Evolutionary conservation across 2,329 filamentous ascomycete genomes (phyloP).

Genomic region (Cadophora luteo-olivacea): DNA sequence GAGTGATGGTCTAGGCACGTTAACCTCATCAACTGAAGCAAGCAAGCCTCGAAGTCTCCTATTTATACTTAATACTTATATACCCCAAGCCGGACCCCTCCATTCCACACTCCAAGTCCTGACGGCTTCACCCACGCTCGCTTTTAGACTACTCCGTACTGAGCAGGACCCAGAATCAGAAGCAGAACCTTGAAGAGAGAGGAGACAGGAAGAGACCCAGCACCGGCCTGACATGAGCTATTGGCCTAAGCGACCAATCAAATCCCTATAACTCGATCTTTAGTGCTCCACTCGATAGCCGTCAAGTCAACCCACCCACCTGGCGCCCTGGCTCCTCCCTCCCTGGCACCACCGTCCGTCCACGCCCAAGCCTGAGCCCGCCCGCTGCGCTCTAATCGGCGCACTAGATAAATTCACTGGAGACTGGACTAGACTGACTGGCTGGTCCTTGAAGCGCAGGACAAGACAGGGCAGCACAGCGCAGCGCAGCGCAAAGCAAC

Average conservation of each 20-base stretch:
- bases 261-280: background rate
- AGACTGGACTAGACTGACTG: too few species aligned
- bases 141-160: background rate
- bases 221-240: conserved; percentile 7
- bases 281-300: background rate
- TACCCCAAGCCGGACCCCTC: background rate
- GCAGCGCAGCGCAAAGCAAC: too few species aligned
- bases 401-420: background rate
- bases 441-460: background rate
- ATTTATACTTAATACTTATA: too few species aligned
- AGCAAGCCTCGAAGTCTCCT: background rate
- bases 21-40: background rate
- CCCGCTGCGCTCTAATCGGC: background rate
- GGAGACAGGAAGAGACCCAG: background rate
- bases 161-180: background rate
- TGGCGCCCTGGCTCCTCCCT: too few species aligned
- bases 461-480: too few species aligned
- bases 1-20: background rate
- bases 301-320: background rate
- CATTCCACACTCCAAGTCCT: background rate
- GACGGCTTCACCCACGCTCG: background rate
- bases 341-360: background rate
- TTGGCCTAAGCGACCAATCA: conserved; percentile 11
- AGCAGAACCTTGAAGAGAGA: background rate
- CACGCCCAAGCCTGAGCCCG: background rate